Conservation (phyloP, 371 early-diverging fungal species). For the Chytridiales sp. region DNA sequence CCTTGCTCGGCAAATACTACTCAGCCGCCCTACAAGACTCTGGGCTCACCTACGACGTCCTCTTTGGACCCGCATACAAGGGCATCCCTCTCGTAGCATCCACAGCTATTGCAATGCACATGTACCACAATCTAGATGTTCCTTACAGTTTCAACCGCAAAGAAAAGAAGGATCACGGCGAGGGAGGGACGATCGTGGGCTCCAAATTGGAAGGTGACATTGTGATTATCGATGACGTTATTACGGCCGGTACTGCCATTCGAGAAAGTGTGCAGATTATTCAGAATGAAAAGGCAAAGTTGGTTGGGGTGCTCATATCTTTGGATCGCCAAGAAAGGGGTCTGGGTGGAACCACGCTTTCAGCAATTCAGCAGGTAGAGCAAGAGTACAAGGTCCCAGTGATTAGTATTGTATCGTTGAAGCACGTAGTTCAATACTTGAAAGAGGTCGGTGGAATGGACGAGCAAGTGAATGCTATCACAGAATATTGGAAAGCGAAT, state of each 20-base stretch:
- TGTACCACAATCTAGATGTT: conserved; percentile 58
- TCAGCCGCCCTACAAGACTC: conserved; percentile 78
- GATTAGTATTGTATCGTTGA: conserved; percentile 81
- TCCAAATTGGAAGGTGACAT: conserved; percentile 66
- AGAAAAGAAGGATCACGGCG: conserved; percentile 98
- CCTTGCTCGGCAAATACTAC: conserved; percentile 83
- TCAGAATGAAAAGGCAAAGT: conserved; percentile 56
- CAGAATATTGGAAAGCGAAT: conserved; percentile 30
- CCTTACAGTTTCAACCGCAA: conserved; percentile 95
- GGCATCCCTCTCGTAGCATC: conserved; percentile 92
- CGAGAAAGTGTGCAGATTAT: conserved; percentile 85
- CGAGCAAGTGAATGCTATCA: conserved; percentile 31
- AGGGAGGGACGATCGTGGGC: conserved; percentile 94
- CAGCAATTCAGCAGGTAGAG: conserved; percentile 95
- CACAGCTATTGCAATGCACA: conserved; percentile 72
- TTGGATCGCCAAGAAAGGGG: conserved; percentile 91
- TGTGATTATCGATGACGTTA: conserved; percentile 95
- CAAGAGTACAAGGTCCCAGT: conserved; percentile 75
- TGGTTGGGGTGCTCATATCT: conserved; percentile 86
- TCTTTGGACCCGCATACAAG: conserved; percentile 99
- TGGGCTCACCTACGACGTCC: conserved; percentile 70
- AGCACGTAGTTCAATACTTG: conserved; percentile 85
- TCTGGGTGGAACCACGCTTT: conserved; percentile 45
- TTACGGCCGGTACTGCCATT: conserved; percentile 98
- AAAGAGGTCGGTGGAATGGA: conserved; percentile 67